Conservation (phyloP, 441 rosid species). For the Arabidopsis hybrid region DNA sequence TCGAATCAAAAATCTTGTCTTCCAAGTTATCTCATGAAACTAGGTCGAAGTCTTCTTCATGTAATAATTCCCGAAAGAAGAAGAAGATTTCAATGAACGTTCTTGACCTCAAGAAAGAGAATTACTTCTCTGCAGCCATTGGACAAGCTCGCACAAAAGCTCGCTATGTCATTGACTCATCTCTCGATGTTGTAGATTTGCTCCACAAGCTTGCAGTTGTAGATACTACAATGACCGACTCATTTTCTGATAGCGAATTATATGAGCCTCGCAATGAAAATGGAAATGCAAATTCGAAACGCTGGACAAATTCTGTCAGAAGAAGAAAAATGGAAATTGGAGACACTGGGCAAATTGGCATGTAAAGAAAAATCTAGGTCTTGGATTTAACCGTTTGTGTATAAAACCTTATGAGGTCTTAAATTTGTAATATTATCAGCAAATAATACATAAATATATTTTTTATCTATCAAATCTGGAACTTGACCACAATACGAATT, state of each 20-base stretch:
- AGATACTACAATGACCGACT: background rate
- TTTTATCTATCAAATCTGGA: no score
- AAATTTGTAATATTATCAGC: conserved; percentile 23
- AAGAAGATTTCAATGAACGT: conserved; percentile 83
- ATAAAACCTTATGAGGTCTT: conserved; percentile 16
- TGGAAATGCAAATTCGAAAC: background rate
- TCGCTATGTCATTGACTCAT: conserved; percentile 70
- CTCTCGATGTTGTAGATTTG: conserved; percentile 69
- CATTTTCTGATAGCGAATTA: no score
- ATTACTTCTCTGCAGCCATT: conserved; percentile 91
- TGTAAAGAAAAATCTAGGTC: background rate
- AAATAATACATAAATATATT: conserved; percentile 3
- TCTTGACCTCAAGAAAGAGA: conserved; percentile 92
- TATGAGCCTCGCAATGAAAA: no score
- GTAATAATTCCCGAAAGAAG: conserved; percentile 47
- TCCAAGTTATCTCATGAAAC: conserved; percentile 18
- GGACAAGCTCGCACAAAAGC: conserved; percentile 77
- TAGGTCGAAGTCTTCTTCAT: conserved; percentile 33
- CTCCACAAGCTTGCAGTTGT: conserved; percentile 62
- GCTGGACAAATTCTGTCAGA: background rate
- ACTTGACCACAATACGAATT: no score
- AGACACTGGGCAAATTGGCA: background rate
- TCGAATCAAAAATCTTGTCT: conserved; percentile 47
- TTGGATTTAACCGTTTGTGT: conserved; percentile 1
- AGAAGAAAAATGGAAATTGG: background rate